Evolutionary conservation across 352 stramenopile species (phyloP).

Genomic region (Phytophthora hybrid): DNA sequence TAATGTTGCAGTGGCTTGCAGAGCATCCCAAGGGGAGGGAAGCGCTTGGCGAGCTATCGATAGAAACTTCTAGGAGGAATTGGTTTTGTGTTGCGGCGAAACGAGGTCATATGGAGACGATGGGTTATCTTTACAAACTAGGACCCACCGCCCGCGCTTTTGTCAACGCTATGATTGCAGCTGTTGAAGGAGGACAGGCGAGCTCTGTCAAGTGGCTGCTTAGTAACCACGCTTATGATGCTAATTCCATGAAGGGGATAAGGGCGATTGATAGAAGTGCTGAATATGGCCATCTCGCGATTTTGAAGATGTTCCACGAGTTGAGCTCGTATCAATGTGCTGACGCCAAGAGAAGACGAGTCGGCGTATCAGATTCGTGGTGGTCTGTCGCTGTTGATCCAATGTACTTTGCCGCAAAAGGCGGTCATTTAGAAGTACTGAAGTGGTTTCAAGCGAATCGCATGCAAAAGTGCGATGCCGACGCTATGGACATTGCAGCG

Average conservation of each 20-base stretch:
- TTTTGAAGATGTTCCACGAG: background rate
- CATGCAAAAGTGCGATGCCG: background rate
- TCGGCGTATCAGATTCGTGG: background rate
- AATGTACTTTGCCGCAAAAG: background rate
- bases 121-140: background rate
- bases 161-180: background rate
- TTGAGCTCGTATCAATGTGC: background rate
- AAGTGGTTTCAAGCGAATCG: conserved; percentile 1
- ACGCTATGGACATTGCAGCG: conserved; percentile 8
- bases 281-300: background rate
- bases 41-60: background rate
- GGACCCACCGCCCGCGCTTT: background rate
- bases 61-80: background rate
- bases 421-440: background rate
- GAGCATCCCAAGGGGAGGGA: background rate
- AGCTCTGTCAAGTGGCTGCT: background rate
- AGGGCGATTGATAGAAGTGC: background rate
- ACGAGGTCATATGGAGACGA: background rate
- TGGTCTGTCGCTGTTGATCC: background rate
- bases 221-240: background rate
- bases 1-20: conserved; percentile 1
- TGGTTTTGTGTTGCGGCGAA: background rate
- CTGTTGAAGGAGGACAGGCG: background rate
- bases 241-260: background rate
- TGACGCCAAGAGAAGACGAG: background rate